Percentiles rank a stretch among this genome's conserved stretches.
Evolutionary conservation across 768 basidiomycete species (phyloP).

Genomic region (Imleria badia): DNA sequence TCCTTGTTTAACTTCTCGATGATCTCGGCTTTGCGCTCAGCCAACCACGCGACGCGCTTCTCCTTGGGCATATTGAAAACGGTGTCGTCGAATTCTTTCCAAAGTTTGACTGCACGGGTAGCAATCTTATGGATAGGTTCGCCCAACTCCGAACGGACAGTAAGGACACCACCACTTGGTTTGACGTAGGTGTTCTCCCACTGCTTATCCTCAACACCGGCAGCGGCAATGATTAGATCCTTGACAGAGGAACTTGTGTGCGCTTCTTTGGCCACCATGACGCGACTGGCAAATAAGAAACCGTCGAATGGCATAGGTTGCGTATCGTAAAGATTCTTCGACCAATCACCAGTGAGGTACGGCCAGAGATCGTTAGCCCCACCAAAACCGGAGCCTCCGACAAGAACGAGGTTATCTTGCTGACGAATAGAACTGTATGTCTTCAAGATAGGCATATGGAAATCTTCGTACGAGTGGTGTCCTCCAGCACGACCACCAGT

Average conservation of each 20-base stretch:
- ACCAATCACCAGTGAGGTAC: conserved; percentile 96
- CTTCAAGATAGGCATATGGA: conserved; percentile 91
- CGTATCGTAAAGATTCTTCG: conserved; percentile 69
- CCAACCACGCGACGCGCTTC: conserved; percentile 88
- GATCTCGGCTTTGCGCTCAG: conserved; percentile 83
- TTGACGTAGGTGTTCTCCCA: conserved; percentile 96
- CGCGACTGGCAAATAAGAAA: conserved; percentile 92
- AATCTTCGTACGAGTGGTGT: conserved; percentile 98
- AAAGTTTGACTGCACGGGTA: conserved; percentile 93
- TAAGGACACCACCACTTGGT: conserved; percentile 94
- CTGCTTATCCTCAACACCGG: conserved; percentile 84
- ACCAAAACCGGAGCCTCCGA: conserved; percentile 95
- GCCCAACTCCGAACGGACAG: conserved; percentile 95
- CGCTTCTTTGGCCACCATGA: conserved; percentile 99
- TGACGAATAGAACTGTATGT: conserved; percentile 91
- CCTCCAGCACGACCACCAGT: conserved; percentile 98
- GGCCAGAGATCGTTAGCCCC: conserved; percentile 95
- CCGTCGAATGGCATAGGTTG: conserved; percentile 99
- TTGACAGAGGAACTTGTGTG: conserved; percentile 95
- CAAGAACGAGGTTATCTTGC: conserved; percentile 83
- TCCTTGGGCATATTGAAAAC: conserved; percentile 96
- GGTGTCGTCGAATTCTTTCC: conserved; percentile 98
- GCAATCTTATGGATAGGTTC: conserved; percentile 99
- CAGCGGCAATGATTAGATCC: conserved; percentile 91
- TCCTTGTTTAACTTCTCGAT: conserved; percentile 92